These are phyloP conservation scores for Acanthamoeba triangularis DNA, from an alignment of 208 protist genomes.

Conservation along the genomic window DNA sequence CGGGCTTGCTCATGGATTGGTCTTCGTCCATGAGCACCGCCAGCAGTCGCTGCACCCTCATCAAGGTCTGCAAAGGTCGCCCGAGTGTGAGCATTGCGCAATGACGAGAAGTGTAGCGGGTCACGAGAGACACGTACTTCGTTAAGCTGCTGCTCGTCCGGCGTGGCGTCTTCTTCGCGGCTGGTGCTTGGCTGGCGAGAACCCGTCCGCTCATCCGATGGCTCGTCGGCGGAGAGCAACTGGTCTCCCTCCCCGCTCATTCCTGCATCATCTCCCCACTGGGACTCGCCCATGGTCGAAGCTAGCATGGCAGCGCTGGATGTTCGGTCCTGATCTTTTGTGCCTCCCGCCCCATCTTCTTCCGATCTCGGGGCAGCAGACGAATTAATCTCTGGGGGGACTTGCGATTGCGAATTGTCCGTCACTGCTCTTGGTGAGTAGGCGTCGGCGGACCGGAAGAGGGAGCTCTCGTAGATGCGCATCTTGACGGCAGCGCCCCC, in stretches of 20 bases:
- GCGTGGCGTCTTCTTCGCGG: not conserved
- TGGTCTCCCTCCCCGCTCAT: too few species aligned
- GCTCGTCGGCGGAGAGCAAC: not conserved
- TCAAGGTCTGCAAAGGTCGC: not conserved
- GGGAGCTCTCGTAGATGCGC: not conserved
- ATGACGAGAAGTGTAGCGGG: not conserved
- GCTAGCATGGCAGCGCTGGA: too few species aligned
- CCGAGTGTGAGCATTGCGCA: not conserved
- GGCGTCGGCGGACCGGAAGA: not conserved
- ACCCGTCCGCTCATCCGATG: not conserved
- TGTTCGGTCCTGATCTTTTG: too few species aligned
- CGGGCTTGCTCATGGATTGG: not conserved
- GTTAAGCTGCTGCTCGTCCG: not conserved
- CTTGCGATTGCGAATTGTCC: too few species aligned
- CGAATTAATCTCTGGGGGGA: too few species aligned
- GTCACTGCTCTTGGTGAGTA: not conserved
- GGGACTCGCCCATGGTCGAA: too few species aligned
- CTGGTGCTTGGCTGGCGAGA: not conserved
- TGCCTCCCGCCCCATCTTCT: too few species aligned
- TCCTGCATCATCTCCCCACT: too few species aligned
- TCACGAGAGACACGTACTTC: not conserved
- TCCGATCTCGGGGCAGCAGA: not conserved
- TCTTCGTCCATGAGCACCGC: not conserved
- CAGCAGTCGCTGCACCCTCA: not conserved
- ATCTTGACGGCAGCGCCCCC: not conserved